phyloP scores from a whole-genome alignment of 805 yeast genomes.

The Cyberlindnera suaveolens region DNA sequence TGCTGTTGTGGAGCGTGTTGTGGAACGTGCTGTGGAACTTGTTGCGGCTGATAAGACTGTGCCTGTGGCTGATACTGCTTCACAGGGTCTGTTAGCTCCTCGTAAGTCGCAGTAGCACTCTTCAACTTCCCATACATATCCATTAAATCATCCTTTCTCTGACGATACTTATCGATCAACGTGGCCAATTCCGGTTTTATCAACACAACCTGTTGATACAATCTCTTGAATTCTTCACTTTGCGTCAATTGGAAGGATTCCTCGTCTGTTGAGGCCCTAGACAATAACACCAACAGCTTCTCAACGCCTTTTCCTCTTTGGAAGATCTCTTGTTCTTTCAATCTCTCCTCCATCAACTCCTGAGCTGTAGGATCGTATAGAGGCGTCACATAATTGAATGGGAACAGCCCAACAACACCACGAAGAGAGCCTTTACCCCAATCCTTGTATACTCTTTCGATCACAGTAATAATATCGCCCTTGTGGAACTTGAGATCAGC shows the following conservation, averaged over 20 bases:
- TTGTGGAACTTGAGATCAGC: constrained; percentile 83
- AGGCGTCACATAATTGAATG: constrained; percentile 84
- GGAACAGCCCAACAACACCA: constrained; percentile 84
- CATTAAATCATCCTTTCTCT: constrained; percentile 70
- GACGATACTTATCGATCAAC: constrained; percentile 70
- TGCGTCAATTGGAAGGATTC: constrained; percentile 34
- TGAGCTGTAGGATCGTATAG: constrained; percentile 58
- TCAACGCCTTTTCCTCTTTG: constrained; percentile 59
- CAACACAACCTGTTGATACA: constrained; percentile 68
- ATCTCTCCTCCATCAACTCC: constrained; percentile 46
- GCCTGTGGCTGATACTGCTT: constrained; percentile 17
- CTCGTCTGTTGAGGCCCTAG: constrained; percentile 19
- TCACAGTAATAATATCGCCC: constrained; percentile 83
- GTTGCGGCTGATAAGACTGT: constrained; percentile 3
- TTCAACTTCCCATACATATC: constrained; percentile 65
- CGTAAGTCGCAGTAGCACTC: constrained; percentile 63
- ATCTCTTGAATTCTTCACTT: constrained; percentile 61
- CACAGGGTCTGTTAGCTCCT: constrained; percentile 53
- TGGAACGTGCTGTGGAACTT: constrained; percentile 2
- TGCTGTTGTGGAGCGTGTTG: constrained; percentile 11
- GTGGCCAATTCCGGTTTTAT: constrained; percentile 70
- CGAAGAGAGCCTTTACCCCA: constrained; percentile 92
- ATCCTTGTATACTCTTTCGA: constrained; percentile 83
- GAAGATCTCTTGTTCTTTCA: constrained; percentile 48
- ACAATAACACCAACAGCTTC: constrained; percentile 52